Evolutionary conservation across 306 rosid genomes (phyloP).

Genomic region (cucumber (Cucumis sativus)): Cucumber_9930_V3 NC_026660.2:20487501-20488000

Average conservation of each 20-base stretch:
- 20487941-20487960: neutral
- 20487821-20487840: slow-evolving; percentile 92
- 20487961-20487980: neutral
- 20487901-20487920: slow-evolving; percentile 56
- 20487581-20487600: neutral
- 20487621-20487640: slow-evolving; percentile 64
- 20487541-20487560: neutral
- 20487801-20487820: slow-evolving; percentile 98
- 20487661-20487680: slow-evolving; percentile 86
- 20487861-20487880: slow-evolving; percentile 72
- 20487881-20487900: slow-evolving; percentile 96
- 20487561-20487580: neutral
- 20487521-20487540: neutral
- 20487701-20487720: slow-evolving; percentile 1
- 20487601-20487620: neutral
- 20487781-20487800: slow-evolving; percentile 84
- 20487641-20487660: slow-evolving; percentile 80
- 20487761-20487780: slow-evolving; percentile 37
- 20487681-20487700: slow-evolving; percentile 45
- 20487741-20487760: neutral
- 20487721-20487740: neutral
- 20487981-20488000: neutral
- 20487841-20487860: slow-evolving; percentile 98
- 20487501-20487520: neutral
- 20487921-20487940: neutral